phyloP scores from a whole-genome alignment of 306 rosid species.

The Oemleria cerasiformis region DNA sequence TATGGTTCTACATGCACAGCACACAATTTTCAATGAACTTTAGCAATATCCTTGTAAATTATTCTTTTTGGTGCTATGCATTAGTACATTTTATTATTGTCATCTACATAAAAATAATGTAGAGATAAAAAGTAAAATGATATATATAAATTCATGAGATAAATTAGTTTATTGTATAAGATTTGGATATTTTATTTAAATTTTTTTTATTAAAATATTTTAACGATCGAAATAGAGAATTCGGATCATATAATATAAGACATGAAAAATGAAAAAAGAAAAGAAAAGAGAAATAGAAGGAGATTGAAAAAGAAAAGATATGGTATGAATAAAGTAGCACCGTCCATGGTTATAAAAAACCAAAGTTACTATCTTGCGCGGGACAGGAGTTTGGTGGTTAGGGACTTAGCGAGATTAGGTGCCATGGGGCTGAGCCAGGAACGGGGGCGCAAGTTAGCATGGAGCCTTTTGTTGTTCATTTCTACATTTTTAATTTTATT shows the following conservation, averaged over 20 bases:
- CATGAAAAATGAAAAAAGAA: too few relatives aligned
- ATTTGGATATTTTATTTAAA: too few relatives aligned
- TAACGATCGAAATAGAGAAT: too few relatives aligned
- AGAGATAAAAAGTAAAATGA: not conserved
- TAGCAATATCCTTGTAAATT: not conserved
- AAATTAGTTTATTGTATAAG: too few relatives aligned
- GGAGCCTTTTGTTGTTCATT: not conserved
- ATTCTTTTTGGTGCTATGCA: too few relatives aligned
- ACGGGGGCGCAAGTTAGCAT: not conserved
- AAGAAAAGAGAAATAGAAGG: not conserved
- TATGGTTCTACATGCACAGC: not conserved
- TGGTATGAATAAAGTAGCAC: not conserved
- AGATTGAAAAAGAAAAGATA: not conserved
- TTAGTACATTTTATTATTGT: too few relatives aligned
- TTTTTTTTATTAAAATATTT: too few relatives aligned
- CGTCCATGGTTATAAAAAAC: constrained; percentile 12
- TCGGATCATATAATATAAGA: too few relatives aligned
- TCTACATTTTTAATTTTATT: too few relatives aligned
- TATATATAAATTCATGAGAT: too few relatives aligned
- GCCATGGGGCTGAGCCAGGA: not conserved
- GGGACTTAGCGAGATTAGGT: not conserved
- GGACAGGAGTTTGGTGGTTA: constrained; percentile 1
- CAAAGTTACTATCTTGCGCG: constrained; percentile 7
- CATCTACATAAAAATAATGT: too few relatives aligned
- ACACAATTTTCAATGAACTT: not conserved